These are phyloP conservation scores for Aspergillus texensis DNA, from an alignment of 2,329 filamentous ascomycete species.

Conservation along the genomic window DNA sequence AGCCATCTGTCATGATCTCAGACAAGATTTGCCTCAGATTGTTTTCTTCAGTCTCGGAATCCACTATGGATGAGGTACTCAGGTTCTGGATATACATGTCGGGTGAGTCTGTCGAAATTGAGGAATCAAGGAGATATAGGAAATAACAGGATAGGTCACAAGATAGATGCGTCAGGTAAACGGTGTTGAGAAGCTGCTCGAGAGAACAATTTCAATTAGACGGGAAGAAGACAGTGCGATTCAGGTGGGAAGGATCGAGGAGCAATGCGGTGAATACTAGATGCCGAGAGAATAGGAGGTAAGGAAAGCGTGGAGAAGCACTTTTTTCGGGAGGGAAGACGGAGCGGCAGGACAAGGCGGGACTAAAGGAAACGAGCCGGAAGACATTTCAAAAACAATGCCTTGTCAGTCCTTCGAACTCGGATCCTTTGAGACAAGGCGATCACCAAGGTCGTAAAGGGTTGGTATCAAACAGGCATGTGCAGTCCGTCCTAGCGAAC, in stretches of 20 bases:
- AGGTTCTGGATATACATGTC: slow-evolving; percentile 19
- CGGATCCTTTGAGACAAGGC: slow-evolving; percentile 23
- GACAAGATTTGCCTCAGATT: slow-evolving; percentile 16
- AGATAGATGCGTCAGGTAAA: slow-evolving; percentile 16
- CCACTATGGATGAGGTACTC: neutral
- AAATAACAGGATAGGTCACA: slow-evolving; percentile 16
- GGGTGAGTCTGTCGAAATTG: slow-evolving; percentile 15
- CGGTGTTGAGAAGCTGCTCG: slow-evolving; percentile 13
- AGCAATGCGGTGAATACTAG: slow-evolving; percentile 2
- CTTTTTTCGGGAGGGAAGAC: slow-evolving; percentile 15
- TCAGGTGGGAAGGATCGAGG: slow-evolving; percentile 13
- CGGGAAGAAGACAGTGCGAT: slow-evolving; percentile 16
- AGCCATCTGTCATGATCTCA: slow-evolving; percentile 15
- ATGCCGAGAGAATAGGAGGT: slow-evolving; percentile 7
- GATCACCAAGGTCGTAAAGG: slow-evolving; percentile 20
- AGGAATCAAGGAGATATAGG: slow-evolving; percentile 15
- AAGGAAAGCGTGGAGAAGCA: slow-evolving; percentile 13
- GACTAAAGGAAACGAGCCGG: slow-evolving; percentile 6
- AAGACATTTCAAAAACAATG: slow-evolving; percentile 10
- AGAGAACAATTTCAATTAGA: slow-evolving; percentile 16
- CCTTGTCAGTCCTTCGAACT: slow-evolving; percentile 16
- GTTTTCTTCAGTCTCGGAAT: slow-evolving; percentile 12
- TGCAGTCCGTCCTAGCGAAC: slow-evolving; percentile 28
- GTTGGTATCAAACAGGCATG: slow-evolving; percentile 29
- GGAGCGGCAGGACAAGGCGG: slow-evolving; percentile 4